Conservation (phyloP, 495 filamentous ascomycete species). For the Patellaria atrata region DNA sequence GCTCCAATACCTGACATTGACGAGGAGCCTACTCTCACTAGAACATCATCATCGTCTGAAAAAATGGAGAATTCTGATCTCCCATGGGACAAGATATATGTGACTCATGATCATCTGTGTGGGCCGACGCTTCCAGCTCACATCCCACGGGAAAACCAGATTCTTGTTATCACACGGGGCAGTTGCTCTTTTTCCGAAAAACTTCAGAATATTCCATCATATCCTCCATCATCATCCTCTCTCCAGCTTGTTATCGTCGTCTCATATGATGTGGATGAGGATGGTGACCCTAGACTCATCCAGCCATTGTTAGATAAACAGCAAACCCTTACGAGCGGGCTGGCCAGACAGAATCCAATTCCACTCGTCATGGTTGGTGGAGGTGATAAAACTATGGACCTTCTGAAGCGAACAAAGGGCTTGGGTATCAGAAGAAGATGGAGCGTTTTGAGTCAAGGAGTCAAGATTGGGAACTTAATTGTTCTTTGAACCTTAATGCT, state of each 20-base stretch:
- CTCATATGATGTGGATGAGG: constrained; percentile 39
- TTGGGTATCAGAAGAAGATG: constrained; percentile 67
- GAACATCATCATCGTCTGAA: no score
- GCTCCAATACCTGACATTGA: constrained; percentile 60
- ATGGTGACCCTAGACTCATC: constrained; percentile 28
- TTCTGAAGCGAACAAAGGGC: constrained; percentile 43
- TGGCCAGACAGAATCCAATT: constrained; percentile 58
- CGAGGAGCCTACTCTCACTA: constrained; percentile 21
- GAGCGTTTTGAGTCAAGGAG: constrained; percentile 65
- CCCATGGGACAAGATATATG: constrained; percentile 55
- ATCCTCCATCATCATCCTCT: constrained; percentile 37
- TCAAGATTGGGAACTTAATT: constrained; percentile 64
- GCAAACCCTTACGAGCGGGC: constrained; percentile 57
- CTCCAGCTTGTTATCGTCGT: constrained; percentile 77
- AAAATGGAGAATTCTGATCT: constrained; percentile 36
- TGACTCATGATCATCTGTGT: constrained; percentile 53
- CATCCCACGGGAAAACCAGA: constrained; percentile 50
- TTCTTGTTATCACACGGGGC: constrained; percentile 73
- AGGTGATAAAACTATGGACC: constrained; percentile 49
- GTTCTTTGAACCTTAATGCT: constrained; percentile 49
- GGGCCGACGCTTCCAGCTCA: constrained; percentile 42
- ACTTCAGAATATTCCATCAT: constrained; percentile 66
- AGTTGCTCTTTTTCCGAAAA: constrained; percentile 77
- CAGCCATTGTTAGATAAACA: constrained; percentile 64
- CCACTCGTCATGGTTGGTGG: constrained; percentile 77